phyloP scores from a whole-genome alignment of 2,329 filamentous ascomycete species.

The Neodidymelliopsis sp. region DNA sequence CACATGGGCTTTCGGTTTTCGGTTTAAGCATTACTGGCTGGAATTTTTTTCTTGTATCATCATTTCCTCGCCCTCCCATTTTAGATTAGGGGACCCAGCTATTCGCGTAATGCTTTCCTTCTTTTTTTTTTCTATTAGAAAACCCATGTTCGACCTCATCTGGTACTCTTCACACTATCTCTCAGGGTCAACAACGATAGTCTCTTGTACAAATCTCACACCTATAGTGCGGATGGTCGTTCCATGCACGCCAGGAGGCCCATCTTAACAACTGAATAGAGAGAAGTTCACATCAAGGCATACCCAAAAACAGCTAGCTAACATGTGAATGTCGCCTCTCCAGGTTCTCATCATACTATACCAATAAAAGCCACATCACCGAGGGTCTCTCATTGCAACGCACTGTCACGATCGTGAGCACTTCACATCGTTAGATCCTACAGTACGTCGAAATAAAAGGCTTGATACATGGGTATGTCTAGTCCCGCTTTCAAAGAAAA shows the following conservation, averaged over 20 bases:
- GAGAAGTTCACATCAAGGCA: slow-evolving; percentile 24
- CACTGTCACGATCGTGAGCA: too few species aligned
- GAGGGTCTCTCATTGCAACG: too few species aligned
- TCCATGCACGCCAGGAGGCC: slow-evolving; percentile 31
- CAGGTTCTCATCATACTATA: too few species aligned
- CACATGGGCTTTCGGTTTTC: slow-evolving; percentile 6
- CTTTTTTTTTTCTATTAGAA: slow-evolving; percentile 13
- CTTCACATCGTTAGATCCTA: not conserved
- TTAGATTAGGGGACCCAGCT: slow-evolving; percentile 27
- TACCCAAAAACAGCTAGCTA: not conserved
- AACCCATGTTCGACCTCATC: slow-evolving; percentile 25
- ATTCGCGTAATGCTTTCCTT: slow-evolving; percentile 31
- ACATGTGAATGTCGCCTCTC: not conserved
- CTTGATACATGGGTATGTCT: not conserved
- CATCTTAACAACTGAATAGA: slow-evolving; percentile 41
- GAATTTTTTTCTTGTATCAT: slow-evolving; percentile 31
- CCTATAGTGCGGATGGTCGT: slow-evolving; percentile 26
- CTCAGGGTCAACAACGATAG: slow-evolving; percentile 16
- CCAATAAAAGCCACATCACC: too few species aligned
- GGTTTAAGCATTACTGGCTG: slow-evolving; percentile 29
- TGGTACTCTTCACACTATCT: slow-evolving; percentile 26
- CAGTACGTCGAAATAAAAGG: not conserved
- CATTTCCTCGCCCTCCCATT: slow-evolving; percentile 11
- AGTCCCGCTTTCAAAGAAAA: not conserved
- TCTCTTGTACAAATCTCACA: slow-evolving; percentile 22